Base-by-base conservation (phyloP, 495 filamentous ascomycete genomes). In the Rhizodiscina lignyota region DNA sequence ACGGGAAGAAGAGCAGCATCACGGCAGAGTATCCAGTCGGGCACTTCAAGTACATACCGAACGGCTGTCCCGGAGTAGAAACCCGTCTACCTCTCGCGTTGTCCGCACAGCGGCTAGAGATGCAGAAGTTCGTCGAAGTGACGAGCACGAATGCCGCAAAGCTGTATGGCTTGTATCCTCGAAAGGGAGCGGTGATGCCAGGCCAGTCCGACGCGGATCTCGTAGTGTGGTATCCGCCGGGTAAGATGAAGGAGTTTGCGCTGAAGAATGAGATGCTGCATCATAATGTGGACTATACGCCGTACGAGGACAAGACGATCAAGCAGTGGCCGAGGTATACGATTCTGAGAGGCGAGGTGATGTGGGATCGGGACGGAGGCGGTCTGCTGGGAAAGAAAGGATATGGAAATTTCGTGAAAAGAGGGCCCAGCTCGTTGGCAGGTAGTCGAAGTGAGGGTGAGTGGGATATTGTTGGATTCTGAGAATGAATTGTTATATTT, bases 301-400 rank as follows among this genome's bases (percentile, higher is more conserved):
- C 69, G 1, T 78, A 63, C 41, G 73, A 76, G 51, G 70, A 69
- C 2, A 59, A 60, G 40, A 48, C 43, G 21, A 44, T 75, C 23
- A 52, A 53, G 21, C 68, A 74, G 29, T 78, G 71, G 72, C 71
- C 70, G 13, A 54, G 70, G 27, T 75, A 68, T 45, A 75, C 70
- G 4, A 54, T 76, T 11, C 41, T 78, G 12, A 55, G 70, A 17
- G 70, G 71, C 1, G 51, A 67, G 38, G 60, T 74, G 2, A 61
- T 74, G 3, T 78, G 67, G 65, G 61, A 65, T 40, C 56, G 59
- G 10, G 64, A 70, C 38, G 50, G 54, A 11, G 65, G 53, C 2
- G 67, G 66, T 10, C 36, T 70, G 1, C 35, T 66, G 4, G 68
- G 66, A 0, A 43, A 52, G 32, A 67, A 64, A 42, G 58, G 58